Base-by-base conservation (phyloP, 2,329 filamentous ascomycete genomes). In the Biscogniauxia mediterranea region DNA sequence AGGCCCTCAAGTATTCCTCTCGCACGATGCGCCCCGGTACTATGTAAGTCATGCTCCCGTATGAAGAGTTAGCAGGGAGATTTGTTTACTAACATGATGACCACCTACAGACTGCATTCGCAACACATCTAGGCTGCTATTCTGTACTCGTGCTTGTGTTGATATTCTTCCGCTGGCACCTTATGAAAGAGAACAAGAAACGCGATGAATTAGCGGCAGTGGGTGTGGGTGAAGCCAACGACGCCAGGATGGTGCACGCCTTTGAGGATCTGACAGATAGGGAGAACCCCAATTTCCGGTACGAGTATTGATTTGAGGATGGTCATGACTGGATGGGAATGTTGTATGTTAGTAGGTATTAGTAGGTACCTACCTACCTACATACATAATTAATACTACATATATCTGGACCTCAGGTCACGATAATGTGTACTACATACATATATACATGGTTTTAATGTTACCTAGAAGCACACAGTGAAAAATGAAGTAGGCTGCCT, bases 101-200 rank as follows among this genome's bases (percentile, higher is more conserved):
- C 23, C 1, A 32, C 38, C 25, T 1, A 25, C 38, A 68, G 68
- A 89, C 86, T 62, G 89, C 89, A 1, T 90, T 90, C 62, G 80
- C 85, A 5, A 88, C 86, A 0, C 88, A 91, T 68, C 78, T 92
- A 8, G 89, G 85, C 15, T 91, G 89, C 75, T 91, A 91, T 72
- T 76, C 78, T 0, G 75, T 85, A 26, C 78, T 90, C 23, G 83
- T 88, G 0, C 26, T 85, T 3, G 80, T 85, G 4, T 81, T 90
- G 20, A 56, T 86, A 2, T 80, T 77, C 63, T 77, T 90, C 67
- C 78, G 88, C 21, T 87, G 82, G 75, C 81, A 89, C 62, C 78
- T 90, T 17, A 75, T 69, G 7, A 68, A 75, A 1, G 78, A 89
- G 75, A 90, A 91, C 67, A 83, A 64, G 65, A 70, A 67, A 55